These are phyloP conservation scores for Leccinum barrowsii DNA, from an alignment of 768 basidiomycete genomes.

Conservation along the genomic window DNA sequence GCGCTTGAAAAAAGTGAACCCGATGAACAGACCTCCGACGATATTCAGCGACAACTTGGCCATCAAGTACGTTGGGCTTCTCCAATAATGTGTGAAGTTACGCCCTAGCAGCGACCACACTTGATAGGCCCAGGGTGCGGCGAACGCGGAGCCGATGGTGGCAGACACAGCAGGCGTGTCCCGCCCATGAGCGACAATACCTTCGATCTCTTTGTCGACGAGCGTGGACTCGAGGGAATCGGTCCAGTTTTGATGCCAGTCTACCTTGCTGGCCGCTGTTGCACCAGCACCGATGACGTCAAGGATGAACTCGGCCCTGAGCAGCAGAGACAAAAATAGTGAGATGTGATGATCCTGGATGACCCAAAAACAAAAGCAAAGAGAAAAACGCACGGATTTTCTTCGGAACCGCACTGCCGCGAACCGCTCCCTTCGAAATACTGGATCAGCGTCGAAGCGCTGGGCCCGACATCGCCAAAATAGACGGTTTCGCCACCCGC, in stretches of 20 bases:
- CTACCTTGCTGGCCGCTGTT: slow-evolving; percentile 46
- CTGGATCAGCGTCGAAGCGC: slow-evolving; percentile 57
- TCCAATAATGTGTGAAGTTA: slow-evolving; percentile 46
- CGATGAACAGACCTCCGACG: slow-evolving; percentile 52
- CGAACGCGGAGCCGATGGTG: slow-evolving; percentile 42
- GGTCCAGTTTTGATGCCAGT: slow-evolving; percentile 67
- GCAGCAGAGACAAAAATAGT: not conserved
- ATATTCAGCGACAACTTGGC: slow-evolving; percentile 57
- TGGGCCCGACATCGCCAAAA: slow-evolving; percentile 65
- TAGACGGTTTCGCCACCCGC: slow-evolving; percentile 72
- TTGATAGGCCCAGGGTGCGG: slow-evolving; percentile 53
- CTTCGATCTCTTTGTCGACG: slow-evolving; percentile 39
- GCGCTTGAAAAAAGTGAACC: slow-evolving; percentile 60
- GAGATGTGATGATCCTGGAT: slow-evolving; percentile 43
- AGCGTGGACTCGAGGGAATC: slow-evolving; percentile 43
- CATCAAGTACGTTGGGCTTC: slow-evolving; percentile 56
- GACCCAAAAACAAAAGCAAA: slow-evolving; percentile 38
- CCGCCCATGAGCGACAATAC: slow-evolving; percentile 48
- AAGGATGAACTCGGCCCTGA: slow-evolving; percentile 60
- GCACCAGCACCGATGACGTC: slow-evolving; percentile 75
- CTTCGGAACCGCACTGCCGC: slow-evolving; percentile 54
- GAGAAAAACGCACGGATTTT: slow-evolving; percentile 52
- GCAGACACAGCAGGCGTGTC: slow-evolving; percentile 37
- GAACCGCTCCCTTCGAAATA: slow-evolving; percentile 77
- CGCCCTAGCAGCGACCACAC: slow-evolving; percentile 42